Conservation (phyloP, 108 stramenopile genomes). For the Nannochloropsis granulata region DNA sequence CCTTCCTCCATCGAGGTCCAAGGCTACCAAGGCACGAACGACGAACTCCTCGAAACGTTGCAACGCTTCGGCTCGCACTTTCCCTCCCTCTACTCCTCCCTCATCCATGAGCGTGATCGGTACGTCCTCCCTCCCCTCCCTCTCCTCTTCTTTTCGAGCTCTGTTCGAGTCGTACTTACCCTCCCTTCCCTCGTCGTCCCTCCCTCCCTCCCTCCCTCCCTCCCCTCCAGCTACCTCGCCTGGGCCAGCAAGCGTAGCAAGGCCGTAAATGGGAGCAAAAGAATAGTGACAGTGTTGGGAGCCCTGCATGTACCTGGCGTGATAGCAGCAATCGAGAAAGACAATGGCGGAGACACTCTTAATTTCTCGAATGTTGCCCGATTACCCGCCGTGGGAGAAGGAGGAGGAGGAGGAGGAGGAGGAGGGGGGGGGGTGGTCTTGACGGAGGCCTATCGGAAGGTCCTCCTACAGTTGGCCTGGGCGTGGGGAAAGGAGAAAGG, state of each 20-base stretch:
- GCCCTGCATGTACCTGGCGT: not conserved
- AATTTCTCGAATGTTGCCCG: not conserved
- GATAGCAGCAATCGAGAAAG: not conserved
- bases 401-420: not conserved
- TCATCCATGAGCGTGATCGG: not conserved
- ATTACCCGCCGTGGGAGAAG: not conserved
- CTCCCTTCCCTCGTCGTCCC: not conserved
- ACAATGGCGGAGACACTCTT: not conserved
- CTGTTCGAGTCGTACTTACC: not conserved
- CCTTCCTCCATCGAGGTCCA: not conserved
- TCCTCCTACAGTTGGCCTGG: not conserved
- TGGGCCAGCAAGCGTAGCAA: not conserved
- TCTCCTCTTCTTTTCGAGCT: not conserved
- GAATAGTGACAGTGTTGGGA: not conserved
- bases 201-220: not conserved
- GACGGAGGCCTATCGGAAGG: not conserved
- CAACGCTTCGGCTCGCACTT: not conserved
- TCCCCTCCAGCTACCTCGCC: not conserved
- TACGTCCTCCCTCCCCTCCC: not conserved
- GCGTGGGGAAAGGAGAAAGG: not conserved
- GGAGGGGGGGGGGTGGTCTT: not conserved
- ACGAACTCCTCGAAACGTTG: not conserved
- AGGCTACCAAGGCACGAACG: not conserved
- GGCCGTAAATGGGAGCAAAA: not conserved
- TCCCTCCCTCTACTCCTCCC: not conserved